phyloP scores from a whole-genome alignment of 495 filamentous ascomycete species.

The Penicillium diatomitis region DNA sequence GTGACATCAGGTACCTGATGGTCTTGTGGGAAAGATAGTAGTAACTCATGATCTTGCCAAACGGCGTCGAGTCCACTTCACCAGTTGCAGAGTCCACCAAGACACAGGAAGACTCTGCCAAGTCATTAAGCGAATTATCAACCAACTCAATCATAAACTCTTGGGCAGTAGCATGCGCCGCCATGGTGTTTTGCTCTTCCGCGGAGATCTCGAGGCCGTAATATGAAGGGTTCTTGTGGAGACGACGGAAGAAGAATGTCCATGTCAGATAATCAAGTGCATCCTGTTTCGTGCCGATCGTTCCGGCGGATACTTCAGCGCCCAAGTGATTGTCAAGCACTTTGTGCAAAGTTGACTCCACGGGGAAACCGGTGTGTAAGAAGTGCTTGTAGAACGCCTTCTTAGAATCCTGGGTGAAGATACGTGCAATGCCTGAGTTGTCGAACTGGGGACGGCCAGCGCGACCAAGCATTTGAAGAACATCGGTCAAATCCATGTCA shows the following conservation, averaged over 20 bases:
- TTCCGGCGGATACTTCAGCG: conserved; percentile 89
- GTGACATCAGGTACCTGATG: conserved; percentile 67
- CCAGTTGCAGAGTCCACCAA: conserved; percentile 68
- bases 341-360: conserved; percentile 92
- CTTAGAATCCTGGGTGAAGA: conserved; percentile 95
- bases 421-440: conserved; percentile 84
- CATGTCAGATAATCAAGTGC: conserved; percentile 96
- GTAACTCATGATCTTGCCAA: conserved; percentile 98
- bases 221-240: conserved; percentile 98
- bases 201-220: conserved; percentile 92
- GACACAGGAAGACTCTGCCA: conserved; percentile 77
- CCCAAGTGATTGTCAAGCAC: conserved; percentile 95
- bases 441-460: conserved; percentile 97
- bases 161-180: conserved; percentile 75
- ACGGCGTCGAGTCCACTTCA: conserved; percentile 76
- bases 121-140: conserved; percentile 68
- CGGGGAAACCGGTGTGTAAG: conserved; percentile 93
- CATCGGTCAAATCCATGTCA: conserved; percentile 98
- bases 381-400: conserved; percentile 99
- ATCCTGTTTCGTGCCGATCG: conserved; percentile 88
- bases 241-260: conserved; percentile 97
- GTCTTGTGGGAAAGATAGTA: conserved; percentile 98
- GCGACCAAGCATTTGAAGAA: conserved; percentile 95
- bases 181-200: conserved; percentile 85
- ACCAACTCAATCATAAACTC: conserved; percentile 90